Base-by-base conservation (phyloP, 768 basidiomycete genomes). In the Russula vinacea region DNA sequence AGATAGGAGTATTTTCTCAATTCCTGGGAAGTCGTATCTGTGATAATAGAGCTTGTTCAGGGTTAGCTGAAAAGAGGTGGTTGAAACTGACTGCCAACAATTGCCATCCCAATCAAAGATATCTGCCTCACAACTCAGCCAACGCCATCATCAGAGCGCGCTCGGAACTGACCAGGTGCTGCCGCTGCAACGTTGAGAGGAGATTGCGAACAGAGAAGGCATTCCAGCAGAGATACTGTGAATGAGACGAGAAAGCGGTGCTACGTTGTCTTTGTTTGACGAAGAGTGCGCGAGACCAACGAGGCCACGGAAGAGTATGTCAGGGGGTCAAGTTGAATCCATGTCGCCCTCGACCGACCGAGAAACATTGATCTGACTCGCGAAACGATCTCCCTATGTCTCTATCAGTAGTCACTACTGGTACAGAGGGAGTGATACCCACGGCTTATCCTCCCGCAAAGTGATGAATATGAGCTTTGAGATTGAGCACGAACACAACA, bases 131-230 rank as follows among this genome's bases (percentile, higher is more conserved):
- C 57, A 61, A 24, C 53, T 66, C 8, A 44, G 26, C 42, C 51
- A 57, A 64, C 45, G 52, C 58, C 6, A 39, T 52, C 56, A 45
- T n/a, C 8, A 16, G 37, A 65, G 32, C 24, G 53, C 26, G 8
- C 24, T 39, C 33, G 22, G n/a, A 37, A 74, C 84, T 54, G 69
- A 87, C 87, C 71, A 83, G 78, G 63, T 80, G 78, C 70, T 87
- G 86, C 19, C 87, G 77, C 57, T 88, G 85, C 3, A 89, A 75
- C 1, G 84, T 86, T 39, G 77, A 79, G 35, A 90, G 73, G 56
- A 89, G 79, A 68, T 81, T 89, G 59, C 87, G 76, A 3, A 85
- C 84, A 7, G 84, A 83, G 69, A 90, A 89, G 0, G 87, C 83
- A 71, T 89, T 90, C 8, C 89, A 19, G 80, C 80, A 1, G 88